Base-by-base conservation (phyloP, 139 green algal genomes). In the Ulvella scutata region DNA sequence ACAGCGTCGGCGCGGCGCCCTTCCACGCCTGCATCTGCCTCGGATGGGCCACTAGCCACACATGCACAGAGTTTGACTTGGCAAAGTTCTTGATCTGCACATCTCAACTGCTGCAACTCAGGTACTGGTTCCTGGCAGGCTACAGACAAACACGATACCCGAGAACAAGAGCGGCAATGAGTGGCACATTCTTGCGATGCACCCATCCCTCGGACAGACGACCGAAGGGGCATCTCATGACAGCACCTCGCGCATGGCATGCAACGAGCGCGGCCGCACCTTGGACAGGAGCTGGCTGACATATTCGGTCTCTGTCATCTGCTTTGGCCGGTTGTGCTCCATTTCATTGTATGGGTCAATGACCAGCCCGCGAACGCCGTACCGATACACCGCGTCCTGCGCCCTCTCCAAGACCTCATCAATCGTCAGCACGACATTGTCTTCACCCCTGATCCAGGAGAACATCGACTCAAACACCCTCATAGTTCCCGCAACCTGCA, bases 321-420 rank as follows among this genome's bases (percentile, higher is more conserved):
- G 43, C 6, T 62, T 28, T 1, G 77, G 74, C 13, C 87, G 79
- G 40, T 84, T 78, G 80, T 96, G 91, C 79, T 96, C 88, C 31
- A 99, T 85, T 85, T 99, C 94, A 79, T 99, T 99, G 90, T 97
- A 99, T 0, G 94, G 94, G 81, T 99, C 94, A 51, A 99, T 97
- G 31, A 99, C 89, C 26, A 99, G 85, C 13, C 94, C 94, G 2
- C 87, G 80, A 73, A 99, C 97, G 84, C 93, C 91, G 79, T 93
- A 91, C 60, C 86, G 88, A 75, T 80, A 85, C 9, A 83, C 37
- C 33, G 51, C 51, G 51, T 67, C 51, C 51, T 67, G 51, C 33
- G 51, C 51, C 9, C 51, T 10, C 51, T 67, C 51, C 51, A 67
- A 29, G 13, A 67, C 51, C 51, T 67, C 51, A 6, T 67, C 51